phyloP scores from a whole-genome alignment of 106 monocot species.

The Hemerocallis citrina region DNA sequence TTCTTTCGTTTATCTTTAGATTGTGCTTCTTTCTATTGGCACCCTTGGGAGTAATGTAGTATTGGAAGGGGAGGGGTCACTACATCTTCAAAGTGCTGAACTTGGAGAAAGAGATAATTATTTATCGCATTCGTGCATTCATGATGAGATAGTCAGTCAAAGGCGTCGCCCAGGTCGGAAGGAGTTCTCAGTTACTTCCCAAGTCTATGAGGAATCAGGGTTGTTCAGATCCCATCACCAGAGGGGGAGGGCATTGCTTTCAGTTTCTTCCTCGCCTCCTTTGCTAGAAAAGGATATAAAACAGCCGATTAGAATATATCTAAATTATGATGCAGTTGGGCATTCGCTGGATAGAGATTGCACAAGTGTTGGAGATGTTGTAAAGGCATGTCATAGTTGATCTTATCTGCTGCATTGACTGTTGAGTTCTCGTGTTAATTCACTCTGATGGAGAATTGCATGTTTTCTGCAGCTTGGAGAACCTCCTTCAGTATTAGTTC shows the following conservation, averaged over 20 bases:
- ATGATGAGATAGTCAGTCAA: slow-evolving; percentile 88
- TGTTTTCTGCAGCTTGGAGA: slow-evolving; percentile 73
- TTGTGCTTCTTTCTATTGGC: slow-evolving; percentile 31
- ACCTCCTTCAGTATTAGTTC: slow-evolving; percentile 38
- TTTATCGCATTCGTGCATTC: slow-evolving; percentile 94
- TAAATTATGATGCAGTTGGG: slow-evolving; percentile 98
- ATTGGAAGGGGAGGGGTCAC: slow-evolving; percentile 10
- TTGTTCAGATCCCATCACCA: slow-evolving; percentile 11
- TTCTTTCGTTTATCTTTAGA: slow-evolving; percentile 19
- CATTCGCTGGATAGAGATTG: slow-evolving; percentile 89
- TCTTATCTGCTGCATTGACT: too few species aligned
- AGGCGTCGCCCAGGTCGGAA: slow-evolving; percentile 70
- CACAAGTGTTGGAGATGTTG: slow-evolving; percentile 65
- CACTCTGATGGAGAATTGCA: slow-evolving; percentile 5
- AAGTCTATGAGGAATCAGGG: slow-evolving; percentile 48
- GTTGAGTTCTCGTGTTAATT: neutral
- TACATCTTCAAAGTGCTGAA: slow-evolving; percentile 25
- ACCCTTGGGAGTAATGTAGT: slow-evolving; percentile 17
- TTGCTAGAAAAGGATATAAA: slow-evolving; percentile 28
- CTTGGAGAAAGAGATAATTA: slow-evolving; percentile 16
- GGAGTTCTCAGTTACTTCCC: slow-evolving; percentile 85
- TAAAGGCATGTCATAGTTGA: slow-evolving; percentile 46
- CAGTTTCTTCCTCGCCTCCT: slow-evolving; percentile 17
- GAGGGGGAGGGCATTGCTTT: slow-evolving; percentile 63
- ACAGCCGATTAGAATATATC: slow-evolving; percentile 82